A percentile compares a stretch with the other conserved stretches of the same genome.
These are phyloP conservation scores for Diospyros lotus DNA, from an alignment of 148 eudicot species.

Conservation along the genomic window DNA sequence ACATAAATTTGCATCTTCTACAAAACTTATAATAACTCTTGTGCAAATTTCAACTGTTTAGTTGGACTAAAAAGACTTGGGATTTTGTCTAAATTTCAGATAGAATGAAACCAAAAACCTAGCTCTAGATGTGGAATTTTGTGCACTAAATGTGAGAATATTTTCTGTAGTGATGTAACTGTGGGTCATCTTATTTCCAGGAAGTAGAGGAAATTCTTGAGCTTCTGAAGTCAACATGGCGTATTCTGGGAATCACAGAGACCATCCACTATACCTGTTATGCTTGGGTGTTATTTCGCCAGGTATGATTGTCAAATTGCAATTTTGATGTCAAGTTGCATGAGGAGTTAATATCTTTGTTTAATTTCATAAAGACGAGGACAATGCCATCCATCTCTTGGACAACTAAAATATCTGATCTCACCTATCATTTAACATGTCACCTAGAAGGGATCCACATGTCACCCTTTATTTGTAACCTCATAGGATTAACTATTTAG, in stretches of 20 bases:
- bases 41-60: slow-evolving; percentile 7
- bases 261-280: slow-evolving; percentile 88
- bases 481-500: no score
- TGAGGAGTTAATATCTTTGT: not conserved
- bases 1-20: not conserved
- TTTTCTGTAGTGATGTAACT: not conserved
- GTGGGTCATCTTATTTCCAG: slow-evolving; percentile 33
- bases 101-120: not conserved
- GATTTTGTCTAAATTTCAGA: not conserved
- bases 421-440: no score
- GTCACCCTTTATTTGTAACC: no score
- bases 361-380: not conserved
- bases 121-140: slow-evolving; percentile 3
- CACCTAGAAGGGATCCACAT: no score
- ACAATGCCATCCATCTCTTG: no score
- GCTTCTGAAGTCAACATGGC: slow-evolving; percentile 98
- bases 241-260: slow-evolving; percentile 86
- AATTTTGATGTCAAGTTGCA: slow-evolving; percentile 3
- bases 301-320: slow-evolving; percentile 48
- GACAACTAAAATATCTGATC: no score
- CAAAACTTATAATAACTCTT: not conserved
- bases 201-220: slow-evolving; percentile 96
- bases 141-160: not conserved
- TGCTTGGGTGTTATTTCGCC: slow-evolving; percentile 96
- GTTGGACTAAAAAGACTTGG: not conserved